Base-by-base conservation (phyloP, 192 early-diverging fungal species). In the Spizellomyces sp. region DNA sequence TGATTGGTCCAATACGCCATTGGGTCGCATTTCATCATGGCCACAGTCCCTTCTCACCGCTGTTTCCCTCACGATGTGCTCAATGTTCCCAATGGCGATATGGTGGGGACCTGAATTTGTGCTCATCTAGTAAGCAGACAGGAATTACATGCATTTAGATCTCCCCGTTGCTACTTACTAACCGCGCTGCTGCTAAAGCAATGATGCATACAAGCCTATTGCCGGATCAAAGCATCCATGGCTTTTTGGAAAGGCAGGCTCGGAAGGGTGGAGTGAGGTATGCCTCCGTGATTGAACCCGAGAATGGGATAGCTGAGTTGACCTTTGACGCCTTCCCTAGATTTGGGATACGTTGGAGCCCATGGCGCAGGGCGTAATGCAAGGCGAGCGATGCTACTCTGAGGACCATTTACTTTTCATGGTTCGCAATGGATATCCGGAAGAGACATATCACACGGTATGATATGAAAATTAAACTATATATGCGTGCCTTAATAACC, bases 361-460 rank as follows among this genome's bases (percentile, higher is more conserved):
- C 43, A 50, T 22, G 6, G 63, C 57, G 17, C 6, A 19, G 36
- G 5, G 9, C 21, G 58, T 45, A 4, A 47, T 41, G 59, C 6
- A 9, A 69, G 79, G 66, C 14, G 54, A 19, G 12, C 54, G 48
- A 9, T 21, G 14, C 41, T 74, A 64, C 60, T 17, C 27, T 9
- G 71, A 69, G 48, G 71, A 76, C 27, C 59, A 70, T 21, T 45
- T 69, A 14, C 69, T 74, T 45, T 74, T 60, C 12, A 70, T 80
- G 66, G 58, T 27, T 7, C 70, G 79, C n/a, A 62, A 70, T 10
- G 79, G 79, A 27, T 80, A 62, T 50, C 19, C 63, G 5, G 79
- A 80, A 45, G 66, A 69, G 43, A 59, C 61, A 4, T 80, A 76
- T 54, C 65, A 66, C 60, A 80, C 74, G 7, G 27, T 36, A 36